These are phyloP conservation scores for Parachlorella kessleri DNA, from an alignment of 139 green algal species.

Conservation along the genomic window DNA sequence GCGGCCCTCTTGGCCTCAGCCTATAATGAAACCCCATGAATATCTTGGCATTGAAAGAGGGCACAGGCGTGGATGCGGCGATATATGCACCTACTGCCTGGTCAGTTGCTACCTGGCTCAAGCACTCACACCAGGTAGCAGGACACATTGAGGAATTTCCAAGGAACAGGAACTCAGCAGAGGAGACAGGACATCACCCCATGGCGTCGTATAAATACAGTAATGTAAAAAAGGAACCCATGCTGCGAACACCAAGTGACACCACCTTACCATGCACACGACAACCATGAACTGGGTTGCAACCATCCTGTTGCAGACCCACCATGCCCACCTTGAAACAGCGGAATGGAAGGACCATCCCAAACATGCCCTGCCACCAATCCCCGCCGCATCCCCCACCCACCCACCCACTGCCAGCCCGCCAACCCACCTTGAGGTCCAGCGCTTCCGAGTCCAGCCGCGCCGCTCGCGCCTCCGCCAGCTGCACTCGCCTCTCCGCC, in stretches of 20 bases:
- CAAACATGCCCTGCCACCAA: not conserved
- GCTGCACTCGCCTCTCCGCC: conserved; percentile 12
- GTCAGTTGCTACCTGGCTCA: too few relatives aligned
- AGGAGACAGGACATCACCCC: not conserved
- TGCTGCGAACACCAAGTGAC: too few relatives aligned
- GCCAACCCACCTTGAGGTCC: not conserved
- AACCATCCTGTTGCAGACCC: not conserved
- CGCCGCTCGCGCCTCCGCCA: not conserved
- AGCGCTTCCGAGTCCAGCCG: conserved; percentile 2
- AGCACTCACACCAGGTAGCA: too few relatives aligned
- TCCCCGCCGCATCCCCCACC: not conserved
- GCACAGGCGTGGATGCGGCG: too few relatives aligned
- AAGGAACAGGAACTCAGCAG: not conserved
- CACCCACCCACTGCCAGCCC: not conserved
- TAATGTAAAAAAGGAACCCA: too few relatives aligned
- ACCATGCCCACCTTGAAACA: not conserved
- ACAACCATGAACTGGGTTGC: not conserved
- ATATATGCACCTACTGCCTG: too few relatives aligned
- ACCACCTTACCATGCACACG: not conserved
- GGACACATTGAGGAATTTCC: not conserved
- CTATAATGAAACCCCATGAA: too few relatives aligned
- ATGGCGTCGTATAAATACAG: too few relatives aligned
- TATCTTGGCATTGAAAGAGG: too few relatives aligned
- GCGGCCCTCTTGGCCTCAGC: not conserved
- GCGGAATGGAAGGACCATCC: not conserved